These are phyloP conservation scores for Carex scoparia DNA, from an alignment of 176 grass and related monocot genomes.

Conservation along the genomic window DNA sequence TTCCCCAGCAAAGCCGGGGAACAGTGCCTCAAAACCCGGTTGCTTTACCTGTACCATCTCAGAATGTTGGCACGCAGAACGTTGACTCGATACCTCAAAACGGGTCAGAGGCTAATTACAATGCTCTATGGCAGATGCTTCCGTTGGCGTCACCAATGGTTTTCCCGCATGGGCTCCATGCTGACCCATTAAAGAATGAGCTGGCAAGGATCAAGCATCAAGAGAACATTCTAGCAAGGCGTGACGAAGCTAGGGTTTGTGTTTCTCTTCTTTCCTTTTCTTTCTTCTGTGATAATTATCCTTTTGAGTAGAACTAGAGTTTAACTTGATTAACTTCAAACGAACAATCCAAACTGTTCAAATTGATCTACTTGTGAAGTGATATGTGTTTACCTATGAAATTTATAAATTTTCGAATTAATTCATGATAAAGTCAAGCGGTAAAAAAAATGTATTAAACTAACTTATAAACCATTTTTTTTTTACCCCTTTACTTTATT, in stretches of 20 bases:
- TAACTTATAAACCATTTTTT: too few relatives aligned
- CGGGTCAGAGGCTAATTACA: neutral
- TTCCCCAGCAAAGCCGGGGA: neutral
- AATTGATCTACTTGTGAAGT: too few relatives aligned
- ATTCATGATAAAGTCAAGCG: too few relatives aligned
- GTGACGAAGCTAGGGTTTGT: constrained; percentile 5
- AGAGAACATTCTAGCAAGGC: constrained; percentile 8
- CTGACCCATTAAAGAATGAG: constrained; percentile 16
- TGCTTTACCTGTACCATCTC: neutral
- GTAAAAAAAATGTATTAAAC: too few relatives aligned
- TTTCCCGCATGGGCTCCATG: constrained; percentile 1
- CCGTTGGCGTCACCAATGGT: constrained; percentile 14
- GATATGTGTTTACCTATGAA: too few relatives aligned
- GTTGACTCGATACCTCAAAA: too few relatives aligned
- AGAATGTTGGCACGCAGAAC: neutral
- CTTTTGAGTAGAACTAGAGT: neutral
- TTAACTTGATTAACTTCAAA: too few relatives aligned
- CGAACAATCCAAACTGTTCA: too few relatives aligned
- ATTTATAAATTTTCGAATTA: too few relatives aligned
- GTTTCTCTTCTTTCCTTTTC: neutral
- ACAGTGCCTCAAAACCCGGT: neutral
- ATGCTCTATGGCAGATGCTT: constrained; percentile 14
- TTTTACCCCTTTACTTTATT: too few relatives aligned
- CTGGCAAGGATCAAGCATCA: constrained; percentile 22
- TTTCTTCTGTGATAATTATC: neutral